These are phyloP conservation scores for Parsonsia alboflavescens DNA, from an alignment of 257 asterid species.

Conservation along the genomic window DNA sequence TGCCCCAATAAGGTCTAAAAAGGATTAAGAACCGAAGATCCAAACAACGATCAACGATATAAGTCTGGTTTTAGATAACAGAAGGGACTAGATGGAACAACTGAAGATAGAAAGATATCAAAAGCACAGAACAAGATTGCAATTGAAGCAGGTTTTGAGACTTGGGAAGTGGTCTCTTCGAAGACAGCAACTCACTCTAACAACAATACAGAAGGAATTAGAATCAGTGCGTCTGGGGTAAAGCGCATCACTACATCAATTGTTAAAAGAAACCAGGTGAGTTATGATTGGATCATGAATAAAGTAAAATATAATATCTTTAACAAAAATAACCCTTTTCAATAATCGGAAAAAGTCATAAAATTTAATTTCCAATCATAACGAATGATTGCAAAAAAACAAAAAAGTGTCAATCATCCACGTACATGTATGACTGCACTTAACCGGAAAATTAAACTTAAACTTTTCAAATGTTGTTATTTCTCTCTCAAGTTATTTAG, in stretches of 20 bases:
- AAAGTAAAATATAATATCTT: too few relatives aligned
- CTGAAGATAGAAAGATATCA: constrained; percentile 37
- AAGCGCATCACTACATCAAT: constrained; percentile 34
- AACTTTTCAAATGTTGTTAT: too few relatives aligned
- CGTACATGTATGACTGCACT: too few relatives aligned
- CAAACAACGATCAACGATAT: constrained; percentile 22
- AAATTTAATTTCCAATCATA: too few relatives aligned
- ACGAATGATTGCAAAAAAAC: too few relatives aligned
- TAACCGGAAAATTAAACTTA: too few relatives aligned
- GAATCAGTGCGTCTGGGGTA: constrained; percentile 45
- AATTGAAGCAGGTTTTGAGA: constrained; percentile 31
- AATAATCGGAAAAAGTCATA: too few relatives aligned
- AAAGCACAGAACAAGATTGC: constrained; percentile 33
- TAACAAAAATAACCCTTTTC: too few relatives aligned
- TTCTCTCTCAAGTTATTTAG: too few relatives aligned
- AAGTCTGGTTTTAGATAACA: constrained; percentile 33
- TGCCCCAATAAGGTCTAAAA: constrained; percentile 29
- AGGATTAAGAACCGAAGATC: constrained; percentile 37
- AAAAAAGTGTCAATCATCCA: too few relatives aligned
- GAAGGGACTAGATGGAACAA: constrained; percentile 42
- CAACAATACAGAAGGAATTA: constrained; percentile 41
- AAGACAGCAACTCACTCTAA: constrained; percentile 42
- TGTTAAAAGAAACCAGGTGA: too few relatives aligned
- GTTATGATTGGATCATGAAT: too few relatives aligned
- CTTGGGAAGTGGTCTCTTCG: constrained; percentile 44